phyloP scores from a whole-genome alignment of 2,329 filamentous ascomycete species.

The Aspergillus sp. region DNA sequence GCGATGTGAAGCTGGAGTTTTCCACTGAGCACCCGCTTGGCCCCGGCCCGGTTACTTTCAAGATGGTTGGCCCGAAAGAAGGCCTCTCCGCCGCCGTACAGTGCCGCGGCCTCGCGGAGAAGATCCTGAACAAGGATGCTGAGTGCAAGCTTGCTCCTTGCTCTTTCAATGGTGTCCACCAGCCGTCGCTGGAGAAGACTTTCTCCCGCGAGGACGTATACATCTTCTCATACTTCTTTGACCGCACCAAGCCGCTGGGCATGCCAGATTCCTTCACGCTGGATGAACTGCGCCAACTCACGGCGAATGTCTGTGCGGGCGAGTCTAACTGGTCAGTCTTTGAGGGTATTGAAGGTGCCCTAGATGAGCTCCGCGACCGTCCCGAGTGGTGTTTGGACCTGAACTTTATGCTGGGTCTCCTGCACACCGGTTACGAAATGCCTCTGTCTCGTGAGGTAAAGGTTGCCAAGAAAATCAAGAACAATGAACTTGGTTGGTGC shows the following conservation, averaged over 20 bases:
- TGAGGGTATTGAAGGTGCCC: conserved; percentile 67
- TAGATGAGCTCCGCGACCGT: conserved; percentile 74
- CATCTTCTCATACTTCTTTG: conserved; percentile 97
- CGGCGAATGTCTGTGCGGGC: conserved; percentile 79
- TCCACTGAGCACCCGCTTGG: conserved; percentile 65
- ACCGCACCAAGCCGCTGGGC: conserved; percentile 87
- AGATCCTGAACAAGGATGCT: conserved; percentile 82
- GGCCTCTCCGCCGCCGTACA: conserved; percentile 67
- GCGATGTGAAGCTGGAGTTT: conserved; percentile 70
- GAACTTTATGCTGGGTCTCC: conserved; percentile 90
- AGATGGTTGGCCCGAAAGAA: conserved; percentile 79
- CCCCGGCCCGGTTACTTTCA: conserved; percentile 61
- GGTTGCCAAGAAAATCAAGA: conserved; percentile 98
- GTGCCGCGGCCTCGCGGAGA: conserved; percentile 86
- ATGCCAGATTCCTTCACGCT: conserved; percentile 99
- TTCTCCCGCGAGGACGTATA: conserved; percentile 90
- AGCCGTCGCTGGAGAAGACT: conserved; percentile 87
- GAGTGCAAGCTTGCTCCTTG: conserved; percentile 83
- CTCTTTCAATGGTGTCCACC: conserved; percentile 96
- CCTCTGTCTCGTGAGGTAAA: conserved; percentile 92
- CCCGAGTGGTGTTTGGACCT: conserved; percentile 93
- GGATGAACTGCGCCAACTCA: conserved; percentile 81
- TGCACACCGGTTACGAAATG: conserved; percentile 98
- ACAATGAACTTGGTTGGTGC: conserved; percentile 96
- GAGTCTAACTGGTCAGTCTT: conserved; percentile 78